These are phyloP conservation scores for Aureobasidium lini DNA, from an alignment of 2,329 filamentous ascomycete genomes.

Conservation along the genomic window DNA sequence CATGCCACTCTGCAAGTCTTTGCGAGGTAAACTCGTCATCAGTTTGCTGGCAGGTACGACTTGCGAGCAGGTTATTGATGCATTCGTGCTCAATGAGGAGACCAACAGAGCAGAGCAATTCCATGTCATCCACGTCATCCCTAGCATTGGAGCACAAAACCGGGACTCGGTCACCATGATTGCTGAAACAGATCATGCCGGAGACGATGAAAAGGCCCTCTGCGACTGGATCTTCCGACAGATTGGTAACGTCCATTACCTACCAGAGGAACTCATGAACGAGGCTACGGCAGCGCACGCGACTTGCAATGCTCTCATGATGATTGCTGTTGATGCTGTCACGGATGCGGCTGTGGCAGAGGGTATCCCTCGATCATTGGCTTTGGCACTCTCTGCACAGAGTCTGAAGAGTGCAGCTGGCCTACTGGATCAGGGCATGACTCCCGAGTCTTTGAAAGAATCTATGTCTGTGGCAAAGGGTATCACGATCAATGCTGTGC, in stretches of 20 bases:
- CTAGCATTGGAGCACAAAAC: slow-evolving; percentile 18
- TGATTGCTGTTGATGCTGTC: slow-evolving; percentile 21
- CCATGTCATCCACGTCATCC: slow-evolving; percentile 19
- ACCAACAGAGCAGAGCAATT: slow-evolving; percentile 10
- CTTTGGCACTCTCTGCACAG: slow-evolving; percentile 18
- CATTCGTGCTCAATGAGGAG: neutral
- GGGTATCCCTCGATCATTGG: slow-evolving; percentile 19
- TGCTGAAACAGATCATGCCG: slow-evolving; percentile 16
- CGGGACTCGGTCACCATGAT: slow-evolving; percentile 20
- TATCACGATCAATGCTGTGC: slow-evolving; percentile 21
- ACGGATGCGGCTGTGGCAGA: slow-evolving; percentile 22
- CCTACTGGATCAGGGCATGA: slow-evolving; percentile 20
- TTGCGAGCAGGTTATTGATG: slow-evolving; percentile 16
- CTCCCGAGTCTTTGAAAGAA: slow-evolving; percentile 21
- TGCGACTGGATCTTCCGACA: slow-evolving; percentile 14
- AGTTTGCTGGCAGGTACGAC: slow-evolving; percentile 20
- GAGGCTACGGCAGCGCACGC: slow-evolving; percentile 21
- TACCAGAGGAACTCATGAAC: slow-evolving; percentile 21
- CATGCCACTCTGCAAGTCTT: slow-evolving; percentile 12
- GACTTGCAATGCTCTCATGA: slow-evolving; percentile 22
- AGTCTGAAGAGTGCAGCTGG: slow-evolving; percentile 19
- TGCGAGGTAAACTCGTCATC: slow-evolving; percentile 18
- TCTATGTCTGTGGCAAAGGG: slow-evolving; percentile 22
- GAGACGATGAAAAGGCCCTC: neutral
- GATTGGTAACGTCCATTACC: slow-evolving; percentile 17